Percentiles rank a stretch among this genome's conserved stretches.
Evolutionary conservation across 768 basidiomycete species (phyloP).

Genomic region (Kwoniella mangroviensis): DNA sequence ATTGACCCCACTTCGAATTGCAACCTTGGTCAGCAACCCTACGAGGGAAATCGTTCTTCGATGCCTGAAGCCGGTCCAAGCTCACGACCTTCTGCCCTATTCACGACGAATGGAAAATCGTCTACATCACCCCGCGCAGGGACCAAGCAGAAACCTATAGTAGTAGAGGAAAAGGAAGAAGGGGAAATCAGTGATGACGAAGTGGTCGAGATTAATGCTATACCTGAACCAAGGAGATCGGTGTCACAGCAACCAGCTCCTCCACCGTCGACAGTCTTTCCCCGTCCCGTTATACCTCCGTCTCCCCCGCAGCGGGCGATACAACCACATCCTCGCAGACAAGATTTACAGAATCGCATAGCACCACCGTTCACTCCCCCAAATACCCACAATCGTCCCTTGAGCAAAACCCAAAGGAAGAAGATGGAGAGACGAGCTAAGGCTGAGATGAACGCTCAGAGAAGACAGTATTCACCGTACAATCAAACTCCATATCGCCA

Average conservation of each 20-base stretch:
- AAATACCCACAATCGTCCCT: background rate
- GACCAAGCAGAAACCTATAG: constrained; percentile 9
- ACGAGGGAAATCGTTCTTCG: background rate
- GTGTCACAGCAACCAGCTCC: background rate
- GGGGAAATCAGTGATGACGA: constrained; percentile 49
- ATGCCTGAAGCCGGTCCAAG: background rate
- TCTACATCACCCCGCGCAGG: background rate
- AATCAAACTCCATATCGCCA: background rate
- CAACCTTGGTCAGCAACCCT: background rate
- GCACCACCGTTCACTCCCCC: background rate
- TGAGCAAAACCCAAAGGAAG: constrained; percentile 7
- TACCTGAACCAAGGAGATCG: constrained; percentile 1
- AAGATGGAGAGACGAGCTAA: constrained; percentile 23
- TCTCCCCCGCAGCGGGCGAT: background rate
- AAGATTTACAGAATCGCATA: background rate
- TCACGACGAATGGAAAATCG: background rate
- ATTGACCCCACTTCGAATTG: background rate
- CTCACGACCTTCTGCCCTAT: background rate
- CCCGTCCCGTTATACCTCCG: background rate
- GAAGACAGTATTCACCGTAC: background rate
- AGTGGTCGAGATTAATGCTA: constrained; percentile 1
- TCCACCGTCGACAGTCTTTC: background rate
- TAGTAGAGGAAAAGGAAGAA: constrained; percentile 42
- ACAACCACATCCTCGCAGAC: no score
- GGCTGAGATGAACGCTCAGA: background rate